Base-by-base conservation (phyloP, 2,329 filamentous ascomycete genomes). In the Aspergillus bombycis region DNA sequence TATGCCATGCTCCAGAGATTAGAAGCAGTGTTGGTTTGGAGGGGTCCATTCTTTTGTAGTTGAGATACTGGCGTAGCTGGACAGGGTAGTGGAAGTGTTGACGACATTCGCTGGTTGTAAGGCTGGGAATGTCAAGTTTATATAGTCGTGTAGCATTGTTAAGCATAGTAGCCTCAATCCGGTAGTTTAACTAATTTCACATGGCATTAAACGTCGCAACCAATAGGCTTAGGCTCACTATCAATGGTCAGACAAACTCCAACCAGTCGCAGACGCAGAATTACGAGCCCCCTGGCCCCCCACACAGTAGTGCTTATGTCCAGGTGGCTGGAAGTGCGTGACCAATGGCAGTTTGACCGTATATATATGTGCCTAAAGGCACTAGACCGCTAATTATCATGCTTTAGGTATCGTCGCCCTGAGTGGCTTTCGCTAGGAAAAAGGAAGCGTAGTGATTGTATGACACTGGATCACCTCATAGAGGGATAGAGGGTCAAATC, bases 1-100 rank as follows among this genome's bases (percentile, higher is more conserved):
- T 46, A 12, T 66, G 59, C 62, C 59, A 66, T 16, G 28, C 58
- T 11, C 64, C 62, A 23, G 53, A 45, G 26, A 64, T 28, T 21
- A 46, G 21, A 12, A 46, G 21, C 3, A 46, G 12, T 36, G 43
- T 26, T 11, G 43, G 43, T 9, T 46, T 46, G 10, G 11, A 10
- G 11, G 43, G 4, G 1, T 36, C 34, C 34, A 23, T 12, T n/a
- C 7, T 46, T 12, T 46, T 46, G 19, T 3, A 43, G 2, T n/a
- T 43, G 19, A 7, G 7, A n/a, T n/a, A 19, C 5, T n/a, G 38
- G 19, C 3, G 9, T 1, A n/a, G 19, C 1, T 43, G 19, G 19
- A n/a, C 11, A 36, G 1, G 34, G 12, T 4, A 1, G 1, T 36
- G 12, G 12, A 36, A 36, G 0, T 14, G 12, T 5, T 36, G 2